These are phyloP conservation scores for Cyberlindnera bimundalis DNA, from an alignment of 805 yeast genomes.

Conservation along the genomic window DNA sequence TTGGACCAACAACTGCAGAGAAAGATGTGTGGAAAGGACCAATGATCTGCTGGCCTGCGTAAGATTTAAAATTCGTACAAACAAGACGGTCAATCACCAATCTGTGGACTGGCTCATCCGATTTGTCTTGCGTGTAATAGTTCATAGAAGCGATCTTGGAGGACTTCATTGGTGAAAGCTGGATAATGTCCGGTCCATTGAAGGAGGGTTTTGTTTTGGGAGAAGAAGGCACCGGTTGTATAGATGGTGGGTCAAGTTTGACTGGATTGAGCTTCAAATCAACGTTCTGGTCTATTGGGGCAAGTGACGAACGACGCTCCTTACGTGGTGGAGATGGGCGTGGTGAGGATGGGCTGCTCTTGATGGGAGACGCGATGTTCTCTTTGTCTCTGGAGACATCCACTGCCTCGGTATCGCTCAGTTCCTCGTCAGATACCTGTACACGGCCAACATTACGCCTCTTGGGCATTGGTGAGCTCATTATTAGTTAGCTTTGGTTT, in stretches of 20 bases:
- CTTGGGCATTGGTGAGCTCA: conserved; percentile 25
- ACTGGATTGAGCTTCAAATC: conserved; percentile 15
- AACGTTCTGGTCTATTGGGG: conserved; percentile 23
- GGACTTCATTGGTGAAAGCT: conserved; percentile 37
- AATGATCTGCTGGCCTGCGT: conserved; percentile 87
- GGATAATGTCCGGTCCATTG: conserved; percentile 37
- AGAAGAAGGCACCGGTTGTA: conserved; percentile 25
- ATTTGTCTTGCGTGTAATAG: conserved; percentile 26
- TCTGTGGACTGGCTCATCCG: conserved; percentile 43
- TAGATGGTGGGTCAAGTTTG: conserved; percentile 21
- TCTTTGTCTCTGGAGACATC: conserved; percentile 20
- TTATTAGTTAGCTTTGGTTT: neutral
- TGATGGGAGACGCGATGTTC: conserved; percentile 28
- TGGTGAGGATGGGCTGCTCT: conserved; percentile 12
- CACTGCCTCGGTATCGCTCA: conserved; percentile 11
- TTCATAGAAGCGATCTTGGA: conserved; percentile 31
- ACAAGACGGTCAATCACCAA: conserved; percentile 73
- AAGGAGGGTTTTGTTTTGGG: conserved; percentile 34
- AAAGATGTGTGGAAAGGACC: conserved; percentile 95
- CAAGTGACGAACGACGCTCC: conserved; percentile 20
- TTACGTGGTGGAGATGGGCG: conserved; percentile 22
- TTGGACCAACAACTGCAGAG: conserved; percentile 97
- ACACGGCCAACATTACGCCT: conserved; percentile 19
- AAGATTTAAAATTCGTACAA: conserved; percentile 86
- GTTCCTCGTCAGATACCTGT: conserved; percentile 16